Base-by-base conservation (phyloP, 176 grass and related monocot species). In the Lolium perenne region DNA sequence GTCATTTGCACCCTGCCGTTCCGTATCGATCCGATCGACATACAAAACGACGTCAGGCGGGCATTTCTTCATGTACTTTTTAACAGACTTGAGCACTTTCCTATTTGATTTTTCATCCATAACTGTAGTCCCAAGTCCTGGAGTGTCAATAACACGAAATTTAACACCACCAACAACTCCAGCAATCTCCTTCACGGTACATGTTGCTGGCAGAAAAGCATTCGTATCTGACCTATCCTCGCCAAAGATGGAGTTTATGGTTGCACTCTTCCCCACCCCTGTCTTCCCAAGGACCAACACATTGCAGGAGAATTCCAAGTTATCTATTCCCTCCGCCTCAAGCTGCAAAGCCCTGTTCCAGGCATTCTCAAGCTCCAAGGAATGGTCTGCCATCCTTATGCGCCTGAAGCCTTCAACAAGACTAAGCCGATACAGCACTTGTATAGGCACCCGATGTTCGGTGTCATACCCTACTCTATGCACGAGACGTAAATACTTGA, bases 221-320 rank as follows among this genome's bases (percentile, higher is more conserved):
- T 92, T 83, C 2, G 92, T 91, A 86, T 54, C 71, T 46, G 92
- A 92, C 86, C 61, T 94, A 70, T 95, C 86, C 70, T 91, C 87
- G 32, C 94, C 92, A 48, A 98, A 94, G 57, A 98, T 92, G 21
- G 96, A 98, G 66, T 98, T 98, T 88, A 98, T 90, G 3, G 92
- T 94, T 76, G 93, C 93, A 78, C 96, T 98, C 89, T 98, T 98
- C 51, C 96, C 96, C 25, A 95, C 90, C 7, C 96, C 96, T 17
- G 77, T 92, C 83, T 98, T 98, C 54, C 96, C 96, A 77, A 98
- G 74, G 51, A 98, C 92, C 76, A 98, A 87, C 47, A 98, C 88
- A 74, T 91, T 98, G 68, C 93, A 98, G 41, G 90, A 88, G 78
- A 98, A 92, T 63, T 98, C 87, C 58, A 98, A 46, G 78, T 86